A percentile compares a stretch with the other conserved stretches of the same genome.
Conservation (phyloP, 371 early-diverging fungal genomes). For the Saksenaea oblongispora region DNA sequence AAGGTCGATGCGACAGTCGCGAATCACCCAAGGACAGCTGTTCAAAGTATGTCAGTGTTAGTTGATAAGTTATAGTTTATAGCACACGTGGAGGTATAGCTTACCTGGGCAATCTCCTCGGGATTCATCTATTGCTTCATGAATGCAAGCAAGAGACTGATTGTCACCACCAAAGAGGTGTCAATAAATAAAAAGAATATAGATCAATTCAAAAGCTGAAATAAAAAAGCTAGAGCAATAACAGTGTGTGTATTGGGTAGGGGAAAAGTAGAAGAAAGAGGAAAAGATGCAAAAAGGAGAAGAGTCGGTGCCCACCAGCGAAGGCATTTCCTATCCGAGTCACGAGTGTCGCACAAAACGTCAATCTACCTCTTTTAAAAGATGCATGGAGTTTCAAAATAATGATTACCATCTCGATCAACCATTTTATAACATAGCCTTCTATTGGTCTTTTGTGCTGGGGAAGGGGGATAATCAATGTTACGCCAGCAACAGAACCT, state of each 20-base stretch:
- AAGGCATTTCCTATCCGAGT: background rate
- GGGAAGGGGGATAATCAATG: background rate
- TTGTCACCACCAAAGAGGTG: conserved; percentile 6
- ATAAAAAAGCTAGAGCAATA: too few species aligned
- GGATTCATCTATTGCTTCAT: conserved; percentile 48
- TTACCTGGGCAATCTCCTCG: conserved; percentile 36
- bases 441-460: background rate
- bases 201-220: background rate
- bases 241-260: background rate
- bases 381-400: too few species aligned
- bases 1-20: conserved; percentile 1
- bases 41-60: background rate
- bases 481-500: background rate
- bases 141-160: conserved; percentile 11
- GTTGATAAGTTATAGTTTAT: background rate
- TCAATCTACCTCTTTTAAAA: background rate
- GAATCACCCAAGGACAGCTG: conserved; percentile 23
- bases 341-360: background rate
- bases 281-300: background rate
- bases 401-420: background rate
- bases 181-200: background rate
- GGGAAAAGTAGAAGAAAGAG: background rate
- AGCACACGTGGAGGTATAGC: background rate
- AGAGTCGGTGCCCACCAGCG: background rate
- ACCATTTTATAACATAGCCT: background rate